These are phyloP conservation scores for Fraxinus excelsior DNA, from an alignment of 257 asterid genomes.

Conservation along the genomic window DNA sequence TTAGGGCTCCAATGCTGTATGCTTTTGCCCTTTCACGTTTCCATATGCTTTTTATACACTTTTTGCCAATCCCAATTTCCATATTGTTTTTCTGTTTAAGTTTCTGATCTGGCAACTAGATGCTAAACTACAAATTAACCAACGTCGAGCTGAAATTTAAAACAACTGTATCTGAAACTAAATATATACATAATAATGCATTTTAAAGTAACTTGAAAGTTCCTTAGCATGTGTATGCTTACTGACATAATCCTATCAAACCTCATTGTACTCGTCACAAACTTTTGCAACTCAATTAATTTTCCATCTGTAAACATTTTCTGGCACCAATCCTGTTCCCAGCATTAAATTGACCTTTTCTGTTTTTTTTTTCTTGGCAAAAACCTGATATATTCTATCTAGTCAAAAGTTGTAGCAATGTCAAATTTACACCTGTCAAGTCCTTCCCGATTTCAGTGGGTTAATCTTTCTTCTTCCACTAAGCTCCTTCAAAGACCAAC, in stretches of 20 bases:
- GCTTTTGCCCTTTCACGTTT: neutral
- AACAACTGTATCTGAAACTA: neutral
- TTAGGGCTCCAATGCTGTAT: neutral
- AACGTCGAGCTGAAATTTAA: neutral
- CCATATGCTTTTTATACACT: neutral
- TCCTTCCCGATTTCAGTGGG: neutral
- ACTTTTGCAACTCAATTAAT: neutral
- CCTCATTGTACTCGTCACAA: neutral
- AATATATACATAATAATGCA: neutral
- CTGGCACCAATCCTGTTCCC: neutral
- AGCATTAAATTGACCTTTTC: neutral
- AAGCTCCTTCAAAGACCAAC: constrained; percentile 6
- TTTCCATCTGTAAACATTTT: neutral
- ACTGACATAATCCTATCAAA: neutral
- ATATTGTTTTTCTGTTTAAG: neutral
- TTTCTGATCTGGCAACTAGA: neutral
- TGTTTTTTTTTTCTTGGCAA: neutral
- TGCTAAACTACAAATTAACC: neutral
- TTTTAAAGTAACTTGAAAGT: neutral
- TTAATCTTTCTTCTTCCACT: constrained; percentile 1
- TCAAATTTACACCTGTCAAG: neutral
- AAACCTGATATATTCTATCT: neutral
- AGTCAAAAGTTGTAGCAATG: neutral
- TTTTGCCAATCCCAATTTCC: neutral
- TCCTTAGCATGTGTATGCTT: neutral